These are phyloP conservation scores for Paraphaeosphaeria minitans DNA, from an alignment of 2,329 filamentous ascomycete genomes.

Conservation along the genomic window DNA sequence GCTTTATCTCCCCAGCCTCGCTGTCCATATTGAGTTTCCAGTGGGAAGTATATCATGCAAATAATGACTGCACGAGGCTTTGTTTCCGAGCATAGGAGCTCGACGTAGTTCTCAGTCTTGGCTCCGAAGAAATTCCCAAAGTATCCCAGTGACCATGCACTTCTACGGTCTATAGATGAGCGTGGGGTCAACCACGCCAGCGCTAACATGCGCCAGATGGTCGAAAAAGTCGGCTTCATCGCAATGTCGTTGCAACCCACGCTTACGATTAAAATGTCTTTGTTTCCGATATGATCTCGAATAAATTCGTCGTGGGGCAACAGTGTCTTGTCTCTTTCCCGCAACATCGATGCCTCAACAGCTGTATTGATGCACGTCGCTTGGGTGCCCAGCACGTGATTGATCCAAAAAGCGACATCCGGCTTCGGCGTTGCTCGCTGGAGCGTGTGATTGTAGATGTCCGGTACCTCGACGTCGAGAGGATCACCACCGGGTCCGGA, in stretches of 20 bases:
- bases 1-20: slow-evolving; percentile 41
- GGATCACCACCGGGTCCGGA: slow-evolving; percentile 19
- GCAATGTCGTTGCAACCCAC: slow-evolving; percentile 47
- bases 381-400: slow-evolving; percentile 34
- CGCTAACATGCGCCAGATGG: slow-evolving; percentile 39
- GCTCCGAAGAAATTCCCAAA: slow-evolving; percentile 40
- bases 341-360: slow-evolving; percentile 43
- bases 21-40: slow-evolving; percentile 35
- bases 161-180: slow-evolving; percentile 28
- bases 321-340: slow-evolving; percentile 35
- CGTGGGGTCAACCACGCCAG: slow-evolving; percentile 38
- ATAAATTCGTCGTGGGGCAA: slow-evolving; percentile 44
- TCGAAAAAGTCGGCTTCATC: slow-evolving; percentile 31
- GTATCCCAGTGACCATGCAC: slow-evolving; percentile 34
- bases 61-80: slow-evolving; percentile 43
- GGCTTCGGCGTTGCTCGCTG: slow-evolving; percentile 32
- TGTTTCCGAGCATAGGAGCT: slow-evolving; percentile 28
- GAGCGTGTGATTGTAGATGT: slow-evolving; percentile 37
- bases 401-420: slow-evolving; percentile 47
- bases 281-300: slow-evolving; percentile 34
- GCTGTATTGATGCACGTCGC: slow-evolving; percentile 45
- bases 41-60: slow-evolving; percentile 48
- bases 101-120: slow-evolving; percentile 36
- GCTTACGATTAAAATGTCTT: slow-evolving; percentile 44
- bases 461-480: slow-evolving; percentile 23